phyloP scores from a whole-genome alignment of 2,329 filamentous ascomycete genomes.

The Didymella lethalis region DNA sequence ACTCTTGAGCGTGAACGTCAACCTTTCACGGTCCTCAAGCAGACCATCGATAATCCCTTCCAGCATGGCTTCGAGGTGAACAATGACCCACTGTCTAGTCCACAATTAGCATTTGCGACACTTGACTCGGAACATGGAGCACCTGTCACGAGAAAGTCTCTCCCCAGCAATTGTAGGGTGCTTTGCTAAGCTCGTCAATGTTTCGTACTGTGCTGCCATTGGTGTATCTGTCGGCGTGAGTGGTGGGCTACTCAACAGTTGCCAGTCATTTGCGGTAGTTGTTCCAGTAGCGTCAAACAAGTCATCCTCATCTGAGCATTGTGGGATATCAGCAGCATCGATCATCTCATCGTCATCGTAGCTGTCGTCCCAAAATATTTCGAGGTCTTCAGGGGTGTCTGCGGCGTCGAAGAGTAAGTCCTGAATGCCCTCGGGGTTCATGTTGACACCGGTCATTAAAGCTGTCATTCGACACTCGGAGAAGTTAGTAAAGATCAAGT shows the following conservation, averaged over 20 bases:
- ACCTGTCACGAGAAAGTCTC: constrained; percentile 27
- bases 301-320: constrained; percentile 6
- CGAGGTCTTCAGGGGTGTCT: constrained; percentile 29
- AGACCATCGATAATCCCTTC: constrained; percentile 61
- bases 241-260: constrained; percentile 10
- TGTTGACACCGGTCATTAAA: constrained; percentile 6
- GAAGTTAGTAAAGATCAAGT: neutral
- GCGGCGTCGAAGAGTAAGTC: constrained; percentile 42
- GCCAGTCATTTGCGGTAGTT: constrained; percentile 19
- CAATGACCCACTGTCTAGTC: constrained; percentile 53
- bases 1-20: constrained; percentile 60
- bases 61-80: constrained; percentile 65
- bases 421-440: constrained; percentile 37
- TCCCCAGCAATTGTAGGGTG: neutral
- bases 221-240: constrained; percentile 1
- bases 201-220: neutral
- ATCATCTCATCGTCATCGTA: constrained; percentile 37
- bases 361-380: constrained; percentile 22
- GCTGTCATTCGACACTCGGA: neutral
- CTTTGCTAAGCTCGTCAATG: neutral
- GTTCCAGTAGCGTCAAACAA: constrained; percentile 8
- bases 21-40: constrained; percentile 55
- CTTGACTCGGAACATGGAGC: neutral
- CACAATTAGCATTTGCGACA: constrained; percentile 15
- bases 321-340: neutral